Base-by-base conservation (phyloP, 306 rosid species). In the Corylus heterophylla region DNA sequence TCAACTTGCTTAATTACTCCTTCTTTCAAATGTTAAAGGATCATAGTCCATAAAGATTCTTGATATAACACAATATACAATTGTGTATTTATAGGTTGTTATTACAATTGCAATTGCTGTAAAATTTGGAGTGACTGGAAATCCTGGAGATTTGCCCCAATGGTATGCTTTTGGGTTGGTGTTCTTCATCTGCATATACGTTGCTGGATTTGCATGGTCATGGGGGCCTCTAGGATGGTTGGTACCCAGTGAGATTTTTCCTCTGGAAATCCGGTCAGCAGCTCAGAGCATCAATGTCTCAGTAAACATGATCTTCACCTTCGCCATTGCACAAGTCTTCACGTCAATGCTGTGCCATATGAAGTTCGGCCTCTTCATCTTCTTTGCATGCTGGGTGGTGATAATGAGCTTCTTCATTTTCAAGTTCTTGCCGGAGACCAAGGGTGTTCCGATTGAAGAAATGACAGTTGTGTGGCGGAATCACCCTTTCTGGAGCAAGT, bases 211-310 rank as follows among this genome's bases (percentile, higher is more conserved):
- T 17, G 97, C 92, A 0, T 94, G 96, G 95, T 91, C 95, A 2
- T 93, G 97, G 98, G 98, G 97, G 5, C 97, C 97, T 69, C 81
- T 93, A 2, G 97, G 93, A 0, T 93, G 98, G 97, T 74, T 93
- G 68, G 97, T 89, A 7, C 97, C 95, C 0, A 93, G 97, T 75
- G 97, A 91, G 70, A 88, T 93, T 29, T 89, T 89, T 47, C 83
- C 96, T 2, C 87, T 91, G 0, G 96, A 93, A 80, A 83, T 93
- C 3, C 71, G 94, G 42, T 76, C 97, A 0, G 94, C 97, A 1
- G 90, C 89, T 63, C 92, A 93, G 73, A 84, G 90, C 52, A 20
- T 87, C 27, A 86, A 87, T 0, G 89, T 91, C 54, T 74, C 77
- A 2, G 90, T 86, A 25, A 90, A 93, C 77, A 93, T 93, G 98